Evolutionary conservation across 768 basidiomycete genomes (phyloP).

Genomic region (Russula compacta): DNA sequence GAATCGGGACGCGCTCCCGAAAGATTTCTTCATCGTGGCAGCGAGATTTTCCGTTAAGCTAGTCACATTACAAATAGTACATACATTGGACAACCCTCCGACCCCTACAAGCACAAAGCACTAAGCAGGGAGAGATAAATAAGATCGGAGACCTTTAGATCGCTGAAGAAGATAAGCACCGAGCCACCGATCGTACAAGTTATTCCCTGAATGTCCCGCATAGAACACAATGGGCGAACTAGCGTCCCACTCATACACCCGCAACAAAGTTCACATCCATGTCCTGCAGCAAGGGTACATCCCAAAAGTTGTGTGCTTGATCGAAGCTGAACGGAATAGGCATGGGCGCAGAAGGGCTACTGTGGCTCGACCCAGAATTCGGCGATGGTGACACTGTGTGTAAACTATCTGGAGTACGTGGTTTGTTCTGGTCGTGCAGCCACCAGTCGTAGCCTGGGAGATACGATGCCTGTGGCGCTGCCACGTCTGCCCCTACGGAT

Average conservation of each 20-base stretch:
- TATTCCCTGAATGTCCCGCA: neutral
- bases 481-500: neutral
- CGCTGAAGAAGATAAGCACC: neutral
- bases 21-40: too few species aligned
- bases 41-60: neutral
- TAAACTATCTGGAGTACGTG: conserved; percentile 1
- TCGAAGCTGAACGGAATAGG: conserved; percentile 21
- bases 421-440: conserved; percentile 11
- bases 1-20: too few species aligned
- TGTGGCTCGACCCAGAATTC: conserved; percentile 13
- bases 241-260: neutral
- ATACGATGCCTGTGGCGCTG: conserved; percentile 1
- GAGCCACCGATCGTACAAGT: neutral
- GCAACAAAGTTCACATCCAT: neutral
- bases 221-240: neutral
- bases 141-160: neutral
- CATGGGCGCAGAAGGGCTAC: conserved; percentile 17
- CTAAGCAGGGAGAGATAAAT: neutral
- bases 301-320: conserved; percentile 17
- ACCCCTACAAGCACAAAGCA: neutral
- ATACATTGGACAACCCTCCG: neutral
- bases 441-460: conserved; percentile 17
- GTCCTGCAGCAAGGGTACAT: conserved; percentile 7
- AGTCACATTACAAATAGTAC: neutral
- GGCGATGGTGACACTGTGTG: conserved; percentile 17